A percentile compares a stretch with the other conserved stretches of the same genome.
These are phyloP conservation scores for Fusarium aywerte DNA, from an alignment of 2,329 filamentous ascomycete species.

Conservation along the genomic window DNA sequence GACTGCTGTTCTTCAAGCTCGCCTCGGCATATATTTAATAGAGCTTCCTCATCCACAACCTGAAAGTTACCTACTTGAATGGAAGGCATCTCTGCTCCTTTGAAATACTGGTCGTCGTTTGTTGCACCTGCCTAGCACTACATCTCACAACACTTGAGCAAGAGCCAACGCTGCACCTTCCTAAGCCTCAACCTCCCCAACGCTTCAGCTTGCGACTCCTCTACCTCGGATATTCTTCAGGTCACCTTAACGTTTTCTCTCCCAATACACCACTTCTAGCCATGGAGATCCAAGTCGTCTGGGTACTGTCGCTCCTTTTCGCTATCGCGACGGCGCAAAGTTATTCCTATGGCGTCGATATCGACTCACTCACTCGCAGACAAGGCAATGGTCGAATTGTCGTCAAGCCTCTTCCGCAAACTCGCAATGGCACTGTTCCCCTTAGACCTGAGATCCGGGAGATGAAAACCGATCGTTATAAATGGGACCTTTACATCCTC, in stretches of 20 bases:
- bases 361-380: conserved; percentile 54
- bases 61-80: background rate
- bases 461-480: conserved; percentile 70
- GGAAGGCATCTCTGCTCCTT: background rate
- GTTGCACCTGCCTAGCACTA: conserved; percentile 1
- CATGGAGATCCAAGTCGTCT: conserved; percentile 31
- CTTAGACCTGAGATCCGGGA: conserved; percentile 74
- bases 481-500: conserved; percentile 81
- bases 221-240: background rate
- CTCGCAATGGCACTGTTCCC: conserved; percentile 55
- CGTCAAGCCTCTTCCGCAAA: conserved; percentile 55
- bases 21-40: background rate
- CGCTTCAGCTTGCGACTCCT: background rate
- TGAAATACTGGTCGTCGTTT: background rate
- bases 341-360: conserved; percentile 65
- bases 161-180: conserved; percentile 2
- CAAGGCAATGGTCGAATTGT: conserved; percentile 55
- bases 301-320: conserved; percentile 22
- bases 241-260: background rate
- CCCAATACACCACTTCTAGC: background rate
- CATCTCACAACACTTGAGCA: background rate
- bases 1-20: background rate
- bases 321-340: conserved; percentile 39
- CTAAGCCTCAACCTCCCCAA: background rate
- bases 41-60: background rate